These are phyloP conservation scores for Hanseniaspora valbyensis DNA, from an alignment of 805 yeast genomes.

Conservation along the genomic window DNA sequence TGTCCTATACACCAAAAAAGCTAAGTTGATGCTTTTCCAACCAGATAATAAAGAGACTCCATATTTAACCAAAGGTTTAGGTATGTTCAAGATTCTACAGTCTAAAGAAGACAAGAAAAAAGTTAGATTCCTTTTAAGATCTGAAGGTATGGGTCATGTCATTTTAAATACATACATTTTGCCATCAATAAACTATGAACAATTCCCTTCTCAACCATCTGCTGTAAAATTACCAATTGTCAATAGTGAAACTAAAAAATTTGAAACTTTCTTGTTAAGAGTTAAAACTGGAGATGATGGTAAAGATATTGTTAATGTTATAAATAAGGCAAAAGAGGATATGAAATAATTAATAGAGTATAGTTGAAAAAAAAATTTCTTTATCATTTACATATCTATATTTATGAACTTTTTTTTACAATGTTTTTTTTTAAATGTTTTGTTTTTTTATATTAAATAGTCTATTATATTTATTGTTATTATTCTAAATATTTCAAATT, in stretches of 20 bases:
- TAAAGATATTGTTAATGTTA: slow-evolving; percentile 23
- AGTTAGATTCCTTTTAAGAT: slow-evolving; percentile 63
- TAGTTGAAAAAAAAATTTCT: no score
- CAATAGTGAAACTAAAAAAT: slow-evolving; percentile 37
- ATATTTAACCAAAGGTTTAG: slow-evolving; percentile 63
- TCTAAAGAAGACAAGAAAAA: slow-evolving; percentile 46
- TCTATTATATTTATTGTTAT: no score
- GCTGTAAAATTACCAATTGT: slow-evolving; percentile 58
- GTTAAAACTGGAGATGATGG: slow-evolving; percentile 46
- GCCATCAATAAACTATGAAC: slow-evolving; percentile 47
- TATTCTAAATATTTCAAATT: slow-evolving; percentile 9
- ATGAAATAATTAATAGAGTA: slow-evolving; percentile 25
- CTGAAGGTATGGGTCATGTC: slow-evolving; percentile 79
- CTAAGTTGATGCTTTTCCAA: slow-evolving; percentile 57
- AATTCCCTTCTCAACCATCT: slow-evolving; percentile 43
- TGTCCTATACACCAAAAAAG: slow-evolving; percentile 48
- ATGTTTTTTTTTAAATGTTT: no score
- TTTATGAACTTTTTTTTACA: neutral
- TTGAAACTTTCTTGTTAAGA: slow-evolving; percentile 58
- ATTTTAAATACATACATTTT: slow-evolving; percentile 56
- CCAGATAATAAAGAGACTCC: slow-evolving; percentile 38
- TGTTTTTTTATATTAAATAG: no score
- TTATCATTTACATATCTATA: no score
- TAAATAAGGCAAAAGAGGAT: slow-evolving; percentile 22
- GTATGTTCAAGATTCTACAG: slow-evolving; percentile 64